Percentiles rank a stretch among this genome's conserved stretches.
Conservation (phyloP, 805 yeast species). For the Metschnikowia similis region DNA sequence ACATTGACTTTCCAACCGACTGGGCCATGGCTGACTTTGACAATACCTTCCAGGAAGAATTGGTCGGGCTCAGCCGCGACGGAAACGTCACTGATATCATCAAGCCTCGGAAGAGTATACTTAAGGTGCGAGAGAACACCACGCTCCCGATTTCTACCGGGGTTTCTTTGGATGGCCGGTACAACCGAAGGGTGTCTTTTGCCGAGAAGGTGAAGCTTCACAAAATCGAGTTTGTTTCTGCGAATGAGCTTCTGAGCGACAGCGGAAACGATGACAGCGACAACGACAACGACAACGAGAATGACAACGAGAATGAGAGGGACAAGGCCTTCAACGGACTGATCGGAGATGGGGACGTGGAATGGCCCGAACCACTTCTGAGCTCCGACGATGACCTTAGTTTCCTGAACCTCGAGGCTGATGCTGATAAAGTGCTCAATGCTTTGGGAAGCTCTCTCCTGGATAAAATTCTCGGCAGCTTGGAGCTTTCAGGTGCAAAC, state of each 20-base stretch:
- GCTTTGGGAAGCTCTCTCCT: constrained; percentile 4
- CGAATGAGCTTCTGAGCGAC: not conserved
- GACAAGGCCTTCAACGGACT: not conserved
- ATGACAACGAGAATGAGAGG: not conserved
- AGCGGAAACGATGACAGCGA: not conserved
- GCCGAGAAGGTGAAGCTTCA: constrained; percentile 72
- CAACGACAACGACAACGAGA: not conserved
- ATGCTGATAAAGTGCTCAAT: constrained; percentile 16
- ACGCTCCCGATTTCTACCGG: constrained; percentile 10
- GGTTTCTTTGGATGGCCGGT: not conserved
- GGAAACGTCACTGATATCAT: constrained; percentile 3
- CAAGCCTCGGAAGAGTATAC: constrained; percentile 12
- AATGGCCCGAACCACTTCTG: constrained; percentile 2
- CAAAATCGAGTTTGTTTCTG: constrained; percentile 41
- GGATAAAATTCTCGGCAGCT: constrained; percentile 5
- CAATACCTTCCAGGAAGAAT: not conserved
- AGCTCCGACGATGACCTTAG: constrained; percentile 11
- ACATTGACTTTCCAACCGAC: not conserved
- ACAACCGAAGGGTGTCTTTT: constrained; percentile 62
- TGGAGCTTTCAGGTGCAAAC: constrained; percentile 2
- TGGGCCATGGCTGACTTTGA: not conserved
- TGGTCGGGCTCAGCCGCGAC: not conserved
- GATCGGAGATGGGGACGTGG: not conserved
- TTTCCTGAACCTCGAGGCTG: constrained; percentile 16
- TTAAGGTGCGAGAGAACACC: constrained; percentile 13